Percentiles rank a stretch among this genome's conserved stretches.
These are phyloP conservation scores for Boeremia lycopersici DNA, from an alignment of 2,329 filamentous ascomycete genomes.

Conservation along the genomic window DNA sequence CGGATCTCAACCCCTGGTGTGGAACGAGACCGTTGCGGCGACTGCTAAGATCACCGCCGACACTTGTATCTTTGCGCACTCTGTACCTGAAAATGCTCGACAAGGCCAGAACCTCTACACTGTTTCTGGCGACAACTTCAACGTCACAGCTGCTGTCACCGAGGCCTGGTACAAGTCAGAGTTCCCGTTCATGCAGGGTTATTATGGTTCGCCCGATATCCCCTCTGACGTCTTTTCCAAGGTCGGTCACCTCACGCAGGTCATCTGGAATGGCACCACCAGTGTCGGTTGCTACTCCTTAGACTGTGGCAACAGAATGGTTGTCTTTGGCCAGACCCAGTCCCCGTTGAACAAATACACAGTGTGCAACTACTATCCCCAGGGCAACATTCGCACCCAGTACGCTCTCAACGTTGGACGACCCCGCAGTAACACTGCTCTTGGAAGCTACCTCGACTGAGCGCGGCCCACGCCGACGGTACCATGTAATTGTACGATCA, in stretches of 20 bases:
- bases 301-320: constrained; percentile 39
- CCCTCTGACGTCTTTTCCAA: constrained; percentile 55
- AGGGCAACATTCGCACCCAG: constrained; percentile 64
- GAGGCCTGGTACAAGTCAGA: constrained; percentile 91
- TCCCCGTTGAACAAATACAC: constrained; percentile 55
- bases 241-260: constrained; percentile 46
- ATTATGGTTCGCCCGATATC: constrained; percentile 63
- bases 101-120: constrained; percentile 96
- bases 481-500: not conserved
- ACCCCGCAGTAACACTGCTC: constrained; percentile 39
- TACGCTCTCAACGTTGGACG: constrained; percentile 60
- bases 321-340: constrained; percentile 17
- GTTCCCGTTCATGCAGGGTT: constrained; percentile 60
- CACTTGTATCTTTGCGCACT: constrained; percentile 75
- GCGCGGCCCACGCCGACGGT: constrained; percentile 12
- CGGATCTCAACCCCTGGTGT: constrained; percentile 68
- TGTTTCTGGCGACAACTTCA: constrained; percentile 58
- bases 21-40: constrained; percentile 65
- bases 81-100: constrained; percentile 40
- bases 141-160: constrained; percentile 72
- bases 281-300: constrained; percentile 45
- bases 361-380: constrained; percentile 84
- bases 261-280: constrained; percentile 48
- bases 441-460: constrained; percentile 40
- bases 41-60: constrained; percentile 73